Evolutionary conservation across 140 eudicot species (phyloP), one percentile per base, ranked within the genome.

Genomic region (Oenanthe javanica): DNA sequence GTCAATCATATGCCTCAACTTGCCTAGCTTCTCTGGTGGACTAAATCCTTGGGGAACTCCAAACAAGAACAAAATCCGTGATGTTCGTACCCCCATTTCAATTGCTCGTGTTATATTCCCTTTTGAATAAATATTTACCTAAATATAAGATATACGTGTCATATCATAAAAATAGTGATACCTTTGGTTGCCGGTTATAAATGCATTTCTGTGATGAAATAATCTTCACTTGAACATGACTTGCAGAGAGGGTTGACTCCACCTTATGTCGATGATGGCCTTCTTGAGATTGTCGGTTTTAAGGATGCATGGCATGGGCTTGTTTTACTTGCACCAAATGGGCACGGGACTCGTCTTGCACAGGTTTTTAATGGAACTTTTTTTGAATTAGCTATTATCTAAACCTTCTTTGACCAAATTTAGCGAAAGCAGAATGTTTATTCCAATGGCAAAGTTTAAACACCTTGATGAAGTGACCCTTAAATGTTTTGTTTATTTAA

Each of bases 251-350:
- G 89, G 14, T 84, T 94, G 75, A 92, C 97, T 64, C 91, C 92
- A 12, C 96, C 97, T 78, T 90, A 43, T 57, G 98, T 94, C 25
- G 97, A 94, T 80, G 98, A 94, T 81, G 95, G 93, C 40, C 88
- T 90, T 64, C 72, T 94, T 72, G 98, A 94, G 87, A 80, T 94
- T 71, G 99, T 94, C 78, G 97, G 99, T 38, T 94, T 94, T 81
- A 89, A 89, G 85, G 95, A 94, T 82, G 99, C 99, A 79, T 94
- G 99, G 97, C 97, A 94, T 86, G 98, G 98, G 42, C 92, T 94
- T n/a, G 89, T 94, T 82, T 82, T 92, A 57, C 86, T 89, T 45
- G 86, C 96, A 51, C 97, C 99, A n/a, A 87, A 90, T 5, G 98
- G 98, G 40, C 99, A 94, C 77, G 97, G 97, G 42, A 92, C 92